Evolutionary conservation across 495 filamentous ascomycete species (phyloP), one percentile per base, ranked within the genome.

Genomic region (Patellaria atrata): DNA sequence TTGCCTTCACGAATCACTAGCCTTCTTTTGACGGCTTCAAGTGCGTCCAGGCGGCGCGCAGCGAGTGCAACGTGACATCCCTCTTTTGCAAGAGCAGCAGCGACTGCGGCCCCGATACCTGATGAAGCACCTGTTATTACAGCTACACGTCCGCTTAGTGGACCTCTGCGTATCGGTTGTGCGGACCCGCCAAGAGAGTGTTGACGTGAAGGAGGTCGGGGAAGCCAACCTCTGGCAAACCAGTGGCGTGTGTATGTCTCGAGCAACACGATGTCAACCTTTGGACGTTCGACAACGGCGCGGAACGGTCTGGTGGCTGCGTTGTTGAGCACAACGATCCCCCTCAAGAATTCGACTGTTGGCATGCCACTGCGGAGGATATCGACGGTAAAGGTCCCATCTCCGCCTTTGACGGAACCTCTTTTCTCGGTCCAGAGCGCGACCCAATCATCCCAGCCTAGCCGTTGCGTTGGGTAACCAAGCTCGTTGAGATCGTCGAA

Each of bases 171-270:
- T 27, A 52, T 42, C 14, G 43, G 44, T 27, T 55, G 54, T 0
- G 47, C 37, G 1, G 55, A 44, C 12, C 56, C 53, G 18, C 56
- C 58, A 0, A 31, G 19, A 10, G 56, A 47, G 18, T 59, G 35
- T 15, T 57, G 55, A 3, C 57, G 58, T 7, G 56, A 55, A 1
- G 73, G 74, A 22, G 70, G 58, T 10, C 55, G 53, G 8, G 67
- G 58, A 6, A 80, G 56, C 75, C 75, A 80, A 18, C 74, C 75
- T 48, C 75, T 55, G 16, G 73, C 73, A 43, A 68, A 80, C 67
- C 75, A 80, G 47, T 78, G 73, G 5, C 74, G 70, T 18, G 71
- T 61, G 45, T 80, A 80, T 0, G 68, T 78, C 50, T 73, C 69
- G 0, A 78, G 62, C 22, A 80, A 47, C 3, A 63, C 59, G 17